phyloP scores from a whole-genome alignment of 352 stramenopile species.

The Phytophthora cactorum region DNA sequence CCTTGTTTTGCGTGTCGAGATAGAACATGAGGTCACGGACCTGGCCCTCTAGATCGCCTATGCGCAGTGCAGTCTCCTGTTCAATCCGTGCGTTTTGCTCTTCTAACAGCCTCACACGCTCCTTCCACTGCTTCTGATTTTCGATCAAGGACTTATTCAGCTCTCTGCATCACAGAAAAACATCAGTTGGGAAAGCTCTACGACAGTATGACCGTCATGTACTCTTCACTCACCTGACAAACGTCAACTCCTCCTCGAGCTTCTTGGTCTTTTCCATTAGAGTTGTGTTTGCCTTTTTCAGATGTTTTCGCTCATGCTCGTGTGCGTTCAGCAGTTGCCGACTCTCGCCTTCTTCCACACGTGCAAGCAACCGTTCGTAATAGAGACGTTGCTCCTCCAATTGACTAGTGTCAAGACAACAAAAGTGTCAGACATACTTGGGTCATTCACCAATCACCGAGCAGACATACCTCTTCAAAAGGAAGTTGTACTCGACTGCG shows the following conservation, averaged over 20 bases:
- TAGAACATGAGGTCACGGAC: conserved; percentile 92
- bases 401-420: conserved; percentile 62
- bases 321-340: conserved; percentile 59
- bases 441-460: not conserved
- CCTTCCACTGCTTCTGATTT: conserved; percentile 90
- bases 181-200: conserved; percentile 1
- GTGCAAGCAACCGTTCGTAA: conserved; percentile 88
- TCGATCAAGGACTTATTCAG: conserved; percentile 90
- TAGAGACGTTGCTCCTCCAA: conserved; percentile 95
- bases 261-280: conserved; percentile 76
- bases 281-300: conserved; percentile 74
- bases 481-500: conserved; percentile 95
- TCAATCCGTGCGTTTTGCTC: conserved; percentile 69
- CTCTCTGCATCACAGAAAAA: conserved; percentile 47
- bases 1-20: conserved; percentile 87
- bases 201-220: not conserved
- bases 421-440: not conserved
- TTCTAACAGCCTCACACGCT: conserved; percentile 72
- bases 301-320: conserved; percentile 83
- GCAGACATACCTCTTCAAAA: conserved; percentile 90
- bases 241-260: conserved; percentile 81
- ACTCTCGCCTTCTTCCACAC: conserved; percentile 61
- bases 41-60: conserved; percentile 85
- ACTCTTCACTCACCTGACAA: conserved; percentile 69
- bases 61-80: conserved; percentile 59